Percentiles rank a stretch among this genome's conserved stretches.
Evolutionary conservation across 1,284 basidiomycete species (phyloP).

Genomic region (Tylopilus microsporus): DNA sequence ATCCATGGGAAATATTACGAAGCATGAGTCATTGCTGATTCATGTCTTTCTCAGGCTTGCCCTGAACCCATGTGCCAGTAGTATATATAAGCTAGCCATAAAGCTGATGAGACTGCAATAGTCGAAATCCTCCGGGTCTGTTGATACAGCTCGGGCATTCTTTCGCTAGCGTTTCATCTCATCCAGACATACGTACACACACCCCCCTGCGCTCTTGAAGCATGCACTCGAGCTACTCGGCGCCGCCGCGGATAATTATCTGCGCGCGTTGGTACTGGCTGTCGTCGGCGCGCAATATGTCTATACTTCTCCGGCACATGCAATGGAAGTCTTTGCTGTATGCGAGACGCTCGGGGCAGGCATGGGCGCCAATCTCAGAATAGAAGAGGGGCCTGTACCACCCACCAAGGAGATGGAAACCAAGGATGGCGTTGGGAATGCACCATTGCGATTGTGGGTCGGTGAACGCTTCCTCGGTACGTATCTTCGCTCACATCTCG

Average conservation of each 20-base stretch:
- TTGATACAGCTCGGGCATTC: too few species aligned
- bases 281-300: conserved; percentile 65
- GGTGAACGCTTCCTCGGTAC: conserved; percentile 63
- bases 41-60: too few species aligned
- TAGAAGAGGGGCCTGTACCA: conserved; percentile 14
- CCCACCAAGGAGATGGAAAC: conserved; percentile 16
- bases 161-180: too few species aligned
- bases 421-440: conserved; percentile 48
- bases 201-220: conserved; percentile 46
- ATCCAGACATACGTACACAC: too few species aligned
- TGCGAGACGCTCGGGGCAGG: conserved; percentile 66
- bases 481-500: conserved; percentile 19
- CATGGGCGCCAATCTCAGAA: conserved; percentile 46
- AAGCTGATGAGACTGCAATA: too few species aligned
- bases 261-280: conserved; percentile 62
- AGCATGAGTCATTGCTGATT: too few species aligned
- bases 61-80: too few species aligned
- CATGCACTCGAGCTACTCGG: conserved; percentile 54
- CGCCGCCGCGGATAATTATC: conserved; percentile 59
- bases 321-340: conserved; percentile 56
- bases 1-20: too few species aligned
- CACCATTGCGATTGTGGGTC: conserved; percentile 62
- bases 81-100: too few species aligned
- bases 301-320: conserved; percentile 64
- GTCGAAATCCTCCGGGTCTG: too few species aligned